Evolutionary conservation across 768 basidiomycete species (phyloP).

Genomic region (Suillus occidentalis): DNA sequence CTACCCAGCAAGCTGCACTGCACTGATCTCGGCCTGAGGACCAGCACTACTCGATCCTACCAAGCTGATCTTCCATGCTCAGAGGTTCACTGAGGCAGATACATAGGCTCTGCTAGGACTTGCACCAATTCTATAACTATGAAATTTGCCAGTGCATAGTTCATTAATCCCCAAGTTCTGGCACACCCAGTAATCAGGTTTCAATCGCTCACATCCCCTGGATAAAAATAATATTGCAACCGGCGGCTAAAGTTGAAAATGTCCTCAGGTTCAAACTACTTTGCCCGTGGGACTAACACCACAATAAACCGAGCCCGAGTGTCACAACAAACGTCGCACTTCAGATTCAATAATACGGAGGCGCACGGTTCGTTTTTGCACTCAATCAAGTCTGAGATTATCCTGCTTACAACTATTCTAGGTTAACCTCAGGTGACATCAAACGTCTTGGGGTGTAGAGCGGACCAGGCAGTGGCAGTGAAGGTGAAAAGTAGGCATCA

Average conservation of each 20-base stretch:
- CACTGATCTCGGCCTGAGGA: too few species aligned
- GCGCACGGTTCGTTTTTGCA: not conserved
- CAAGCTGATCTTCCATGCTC: too few species aligned
- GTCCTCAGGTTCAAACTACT: not conserved
- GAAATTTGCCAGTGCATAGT: too few species aligned
- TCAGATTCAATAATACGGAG: not conserved
- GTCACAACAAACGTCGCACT: not conserved
- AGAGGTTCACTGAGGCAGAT: too few species aligned
- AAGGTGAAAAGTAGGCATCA: too few species aligned
- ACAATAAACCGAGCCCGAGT: not conserved
- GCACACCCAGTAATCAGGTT: not conserved
- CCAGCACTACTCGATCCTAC: too few species aligned
- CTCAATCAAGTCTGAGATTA: not conserved
- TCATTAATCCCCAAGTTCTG: too few species aligned
- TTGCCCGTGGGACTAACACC: not conserved
- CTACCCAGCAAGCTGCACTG: too few species aligned
- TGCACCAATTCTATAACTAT: too few species aligned
- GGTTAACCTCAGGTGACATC: not conserved
- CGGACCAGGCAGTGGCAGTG: too few species aligned
- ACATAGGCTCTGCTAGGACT: too few species aligned
- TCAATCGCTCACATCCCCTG: not conserved
- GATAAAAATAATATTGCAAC: not conserved
- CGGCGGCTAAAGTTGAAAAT: not conserved
- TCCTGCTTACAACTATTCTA: not conserved
- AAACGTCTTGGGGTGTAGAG: too few species aligned